A percentile compares a stretch with the other conserved stretches of the same genome.
Evolutionary conservation across 2,329 filamentous ascomycete species (phyloP).

Genomic region (Aureobasidium namibiae): DNA sequence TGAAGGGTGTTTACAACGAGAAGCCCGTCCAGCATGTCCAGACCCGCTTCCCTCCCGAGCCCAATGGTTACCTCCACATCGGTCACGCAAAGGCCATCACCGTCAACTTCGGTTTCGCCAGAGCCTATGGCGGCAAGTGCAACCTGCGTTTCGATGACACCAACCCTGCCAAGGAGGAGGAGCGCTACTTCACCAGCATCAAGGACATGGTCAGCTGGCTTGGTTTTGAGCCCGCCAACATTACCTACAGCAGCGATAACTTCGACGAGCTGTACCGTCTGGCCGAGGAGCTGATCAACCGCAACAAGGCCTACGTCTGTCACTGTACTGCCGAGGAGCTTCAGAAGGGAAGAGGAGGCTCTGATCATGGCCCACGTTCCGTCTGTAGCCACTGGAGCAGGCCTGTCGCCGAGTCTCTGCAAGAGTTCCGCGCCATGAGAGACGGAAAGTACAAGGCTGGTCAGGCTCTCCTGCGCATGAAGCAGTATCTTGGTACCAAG

Average conservation of each 20-base stretch:
- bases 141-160: slow-evolving; percentile 86
- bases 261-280: slow-evolving; percentile 82
- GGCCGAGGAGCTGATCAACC: slow-evolving; percentile 72
- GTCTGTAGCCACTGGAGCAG: slow-evolving; percentile 74
- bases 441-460: slow-evolving; percentile 83
- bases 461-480: slow-evolving; percentile 85
- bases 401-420: slow-evolving; percentile 64
- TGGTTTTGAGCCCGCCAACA: slow-evolving; percentile 66
- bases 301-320: slow-evolving; percentile 70
- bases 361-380: slow-evolving; percentile 60
- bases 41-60: slow-evolving; percentile 49
- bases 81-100: slow-evolving; percentile 94
- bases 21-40: slow-evolving; percentile 39
- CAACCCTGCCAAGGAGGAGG: slow-evolving; percentile 88
- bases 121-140: slow-evolving; percentile 68
- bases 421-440: slow-evolving; percentile 81
- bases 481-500: slow-evolving; percentile 61
- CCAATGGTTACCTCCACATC: slow-evolving; percentile 89
- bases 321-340: slow-evolving; percentile 78
- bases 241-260: slow-evolving; percentile 86
- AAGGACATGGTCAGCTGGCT: slow-evolving; percentile 82
- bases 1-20: slow-evolving; percentile 42
- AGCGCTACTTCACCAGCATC: slow-evolving; percentile 83
- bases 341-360: slow-evolving; percentile 77
- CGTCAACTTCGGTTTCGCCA: slow-evolving; percentile 92